Conservation (phyloP, 805 yeast genomes). For the Candida palmyrensis region DNA sequence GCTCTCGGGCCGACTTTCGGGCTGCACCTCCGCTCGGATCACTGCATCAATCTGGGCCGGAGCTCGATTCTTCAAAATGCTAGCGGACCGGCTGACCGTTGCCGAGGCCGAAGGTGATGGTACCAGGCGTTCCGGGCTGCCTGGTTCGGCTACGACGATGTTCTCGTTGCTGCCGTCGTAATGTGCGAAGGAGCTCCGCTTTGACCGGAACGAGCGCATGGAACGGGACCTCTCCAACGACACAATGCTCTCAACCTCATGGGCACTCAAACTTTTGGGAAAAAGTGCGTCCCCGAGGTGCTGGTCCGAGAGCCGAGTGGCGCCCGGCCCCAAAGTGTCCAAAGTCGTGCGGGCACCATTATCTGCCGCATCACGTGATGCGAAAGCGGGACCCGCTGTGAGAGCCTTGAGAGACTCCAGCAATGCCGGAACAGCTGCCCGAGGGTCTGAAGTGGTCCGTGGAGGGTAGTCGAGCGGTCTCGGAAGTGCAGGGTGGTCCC, state of each 20-base stretch:
- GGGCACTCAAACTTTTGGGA: conserved; percentile 61
- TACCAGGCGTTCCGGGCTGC: too few relatives aligned
- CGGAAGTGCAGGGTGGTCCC: too few relatives aligned
- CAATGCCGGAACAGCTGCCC: not conserved
- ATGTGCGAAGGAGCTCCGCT: conserved; percentile 33
- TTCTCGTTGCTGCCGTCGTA: conserved; percentile 39
- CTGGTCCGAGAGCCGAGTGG: not conserved
- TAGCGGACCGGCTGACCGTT: conserved; percentile 25
- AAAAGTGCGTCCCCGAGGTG: conserved; percentile 50
- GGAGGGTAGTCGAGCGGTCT: too few relatives aligned
- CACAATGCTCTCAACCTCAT: conserved; percentile 72
- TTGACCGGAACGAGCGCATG: conserved; percentile 45
- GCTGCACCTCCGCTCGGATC: too few relatives aligned
- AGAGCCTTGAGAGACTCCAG: not conserved
- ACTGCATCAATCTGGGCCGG: conserved; percentile 9
- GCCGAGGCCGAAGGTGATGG: conserved; percentile 9
- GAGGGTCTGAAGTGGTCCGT: conserved; percentile 1
- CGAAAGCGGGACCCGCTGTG: conserved; percentile 1
- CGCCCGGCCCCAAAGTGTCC: too few relatives aligned
- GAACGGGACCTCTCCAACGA: conserved; percentile 63
- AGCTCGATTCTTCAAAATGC: conserved; percentile 32
- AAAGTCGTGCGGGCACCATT: too few relatives aligned
- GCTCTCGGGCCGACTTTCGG: not conserved
- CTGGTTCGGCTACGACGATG: conserved; percentile 19
- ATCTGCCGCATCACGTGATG: too few relatives aligned